A percentile compares a stretch with the other conserved stretches of the same genome.
phyloP scores from a whole-genome alignment of 2,329 filamentous ascomycete genomes.

The Neodidymelliopsis sp. region DNA sequence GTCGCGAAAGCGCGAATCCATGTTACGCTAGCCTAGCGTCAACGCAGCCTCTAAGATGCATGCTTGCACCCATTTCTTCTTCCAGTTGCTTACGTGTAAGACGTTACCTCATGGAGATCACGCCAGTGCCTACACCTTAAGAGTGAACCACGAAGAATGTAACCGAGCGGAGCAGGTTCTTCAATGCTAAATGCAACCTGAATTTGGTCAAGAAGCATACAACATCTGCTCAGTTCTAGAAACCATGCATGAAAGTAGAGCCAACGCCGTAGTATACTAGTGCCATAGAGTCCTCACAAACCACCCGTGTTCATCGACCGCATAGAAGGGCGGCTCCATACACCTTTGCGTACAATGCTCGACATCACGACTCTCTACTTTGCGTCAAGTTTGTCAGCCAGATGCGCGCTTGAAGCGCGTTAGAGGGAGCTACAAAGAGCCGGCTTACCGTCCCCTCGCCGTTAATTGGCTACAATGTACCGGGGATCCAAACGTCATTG shows the following conservation, averaged over 20 bases:
- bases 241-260: neutral
- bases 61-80: no score
- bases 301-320: neutral
- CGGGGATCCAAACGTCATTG: slow-evolving; percentile 28
- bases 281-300: no score
- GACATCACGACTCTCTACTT: slow-evolving; percentile 10
- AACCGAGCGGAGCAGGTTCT: no score
- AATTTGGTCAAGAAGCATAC: no score
- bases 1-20: slow-evolving; percentile 1
- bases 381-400: slow-evolving; percentile 8
- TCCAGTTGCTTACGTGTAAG: no score
- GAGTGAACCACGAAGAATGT: no score
- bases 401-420: slow-evolving; percentile 6
- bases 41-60: neutral
- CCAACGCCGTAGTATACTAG: neutral
- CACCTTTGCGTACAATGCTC: slow-evolving; percentile 4
- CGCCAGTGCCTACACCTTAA: no score
- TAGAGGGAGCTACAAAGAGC: slow-evolving; percentile 4
- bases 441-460: slow-evolving; percentile 12
- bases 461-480: slow-evolving; percentile 27
- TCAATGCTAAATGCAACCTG: no score
- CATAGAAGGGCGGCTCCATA: neutral
- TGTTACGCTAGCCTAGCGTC: slow-evolving; percentile 1
- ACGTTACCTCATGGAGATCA: no score
- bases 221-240: no score